phyloP scores from a whole-genome alignment of 345 rosid species.

The Angophora floribunda region DNA sequence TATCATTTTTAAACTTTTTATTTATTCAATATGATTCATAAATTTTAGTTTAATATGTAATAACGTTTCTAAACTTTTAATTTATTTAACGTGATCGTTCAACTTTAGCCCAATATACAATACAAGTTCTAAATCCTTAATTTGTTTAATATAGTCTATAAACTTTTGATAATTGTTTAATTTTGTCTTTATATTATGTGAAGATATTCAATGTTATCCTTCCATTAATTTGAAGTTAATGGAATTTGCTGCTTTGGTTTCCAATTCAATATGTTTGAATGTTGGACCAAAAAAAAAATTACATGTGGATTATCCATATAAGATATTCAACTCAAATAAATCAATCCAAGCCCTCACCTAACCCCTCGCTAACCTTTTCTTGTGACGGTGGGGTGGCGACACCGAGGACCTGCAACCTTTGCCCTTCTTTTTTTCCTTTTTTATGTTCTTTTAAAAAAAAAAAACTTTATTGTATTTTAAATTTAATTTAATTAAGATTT shows the following conservation, averaged over 20 bases:
- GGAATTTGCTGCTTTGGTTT: background rate
- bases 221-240: too few species aligned
- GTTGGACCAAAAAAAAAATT: background rate
- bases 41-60: background rate
- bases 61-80: background rate
- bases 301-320: fast-evolving
- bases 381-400: background rate
- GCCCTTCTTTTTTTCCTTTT: background rate
- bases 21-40: too few species aligned
- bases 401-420: background rate
- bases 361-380: background rate
- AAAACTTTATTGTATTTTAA: background rate
- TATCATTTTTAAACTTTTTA: background rate
- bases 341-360: background rate
- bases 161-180: background rate
- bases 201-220: too few species aligned
- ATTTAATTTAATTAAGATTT: background rate
- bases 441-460: background rate
- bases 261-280: background rate
- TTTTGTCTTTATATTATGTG: background rate
- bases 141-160: background rate
- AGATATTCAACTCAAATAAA: background rate
- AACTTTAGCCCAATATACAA: too few species aligned
- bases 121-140: background rate
- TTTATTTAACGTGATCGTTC: background rate